These are phyloP conservation scores for Auricularia sp. DNA, from an alignment of 768 basidiomycete genomes.

Conservation along the genomic window DNA sequence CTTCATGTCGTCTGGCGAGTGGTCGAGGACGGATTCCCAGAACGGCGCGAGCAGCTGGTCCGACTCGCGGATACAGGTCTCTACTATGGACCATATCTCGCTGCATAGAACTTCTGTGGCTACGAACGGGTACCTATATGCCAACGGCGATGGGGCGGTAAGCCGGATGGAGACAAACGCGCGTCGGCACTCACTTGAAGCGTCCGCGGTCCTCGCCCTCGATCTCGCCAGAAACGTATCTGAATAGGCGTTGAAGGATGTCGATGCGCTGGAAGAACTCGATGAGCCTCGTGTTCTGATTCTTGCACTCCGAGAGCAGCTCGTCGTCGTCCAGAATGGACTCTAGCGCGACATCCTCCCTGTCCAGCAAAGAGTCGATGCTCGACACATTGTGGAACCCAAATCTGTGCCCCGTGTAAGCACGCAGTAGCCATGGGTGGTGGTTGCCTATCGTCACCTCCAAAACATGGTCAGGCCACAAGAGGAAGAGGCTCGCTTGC, in stretches of 20 bases:
- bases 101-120: slow-evolving; percentile 93
- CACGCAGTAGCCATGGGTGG: slow-evolving; percentile 5
- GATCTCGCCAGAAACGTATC: slow-evolving; percentile 80
- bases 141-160: not conserved
- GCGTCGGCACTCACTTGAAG: slow-evolving; percentile 59
- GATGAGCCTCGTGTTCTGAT: slow-evolving; percentile 81
- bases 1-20: slow-evolving; percentile 77
- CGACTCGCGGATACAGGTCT: slow-evolving; percentile 68
- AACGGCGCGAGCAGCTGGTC: slow-evolving; percentile 72
- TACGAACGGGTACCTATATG: slow-evolving; percentile 74
- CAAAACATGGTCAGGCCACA: slow-evolving; percentile 6
- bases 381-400: slow-evolving; percentile 82
- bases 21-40: slow-evolving; percentile 83
- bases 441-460: slow-evolving; percentile 8
- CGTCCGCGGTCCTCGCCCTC: slow-evolving; percentile 68
- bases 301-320: slow-evolving; percentile 89
- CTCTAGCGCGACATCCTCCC: slow-evolving; percentile 83
- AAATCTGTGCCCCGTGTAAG: slow-evolving; percentile 44
- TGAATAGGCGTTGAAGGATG: slow-evolving; percentile 68
- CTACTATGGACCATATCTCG: slow-evolving; percentile 91
- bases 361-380: slow-evolving; percentile 84
- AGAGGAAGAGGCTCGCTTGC: not conserved
- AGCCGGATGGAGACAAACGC: not conserved
- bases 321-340: slow-evolving; percentile 91
- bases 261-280: slow-evolving; percentile 79